Conservation (phyloP, 75 land plant genomes). For the Selaginella moellendorffii region DNA sequence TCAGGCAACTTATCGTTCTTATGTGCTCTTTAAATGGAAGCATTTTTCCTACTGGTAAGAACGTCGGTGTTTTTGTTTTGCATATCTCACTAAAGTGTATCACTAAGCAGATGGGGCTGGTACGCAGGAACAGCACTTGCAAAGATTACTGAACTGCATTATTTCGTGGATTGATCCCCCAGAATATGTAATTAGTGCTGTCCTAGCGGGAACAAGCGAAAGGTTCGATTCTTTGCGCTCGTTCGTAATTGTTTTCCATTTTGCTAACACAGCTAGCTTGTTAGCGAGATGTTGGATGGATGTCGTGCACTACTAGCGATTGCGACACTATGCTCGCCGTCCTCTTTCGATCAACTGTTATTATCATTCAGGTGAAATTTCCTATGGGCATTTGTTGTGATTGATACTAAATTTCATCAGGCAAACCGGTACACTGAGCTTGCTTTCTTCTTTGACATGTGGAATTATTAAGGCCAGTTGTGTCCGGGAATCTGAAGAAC, state of each 20-base stretch:
- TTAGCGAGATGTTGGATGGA: conserved; percentile 91
- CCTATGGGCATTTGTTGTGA: neutral
- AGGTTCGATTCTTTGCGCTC: conserved; percentile 30
- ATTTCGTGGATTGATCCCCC: conserved; percentile 76
- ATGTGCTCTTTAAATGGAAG: conserved; percentile 70
- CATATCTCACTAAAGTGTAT: too few species aligned
- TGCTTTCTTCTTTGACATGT: conserved; percentile 59
- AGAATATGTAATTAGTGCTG: conserved; percentile 30
- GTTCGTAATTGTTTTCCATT: neutral
- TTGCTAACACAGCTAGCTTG: neutral
- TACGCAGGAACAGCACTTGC: conserved; percentile 62
- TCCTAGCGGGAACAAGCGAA: conserved; percentile 63
- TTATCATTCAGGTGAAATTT: conserved; percentile 40
- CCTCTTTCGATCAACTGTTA: conserved; percentile 65
- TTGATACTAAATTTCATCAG: conserved; percentile 21
- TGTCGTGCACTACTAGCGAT: conserved; percentile 72
- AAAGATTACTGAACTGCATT: conserved; percentile 52
- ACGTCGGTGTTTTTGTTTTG: neutral
- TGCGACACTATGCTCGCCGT: conserved; percentile 50
- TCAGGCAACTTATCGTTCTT: conserved; percentile 74
- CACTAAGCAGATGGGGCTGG: conserved; percentile 50
- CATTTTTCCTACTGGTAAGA: conserved; percentile 72
- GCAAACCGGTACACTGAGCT: conserved; percentile 46
- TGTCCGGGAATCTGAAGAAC: conserved; percentile 39
- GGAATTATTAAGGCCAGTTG: conserved; percentile 50